Conservation (phyloP, 2,329 filamentous ascomycete genomes). For the Cladophialophora immunda region DNA sequence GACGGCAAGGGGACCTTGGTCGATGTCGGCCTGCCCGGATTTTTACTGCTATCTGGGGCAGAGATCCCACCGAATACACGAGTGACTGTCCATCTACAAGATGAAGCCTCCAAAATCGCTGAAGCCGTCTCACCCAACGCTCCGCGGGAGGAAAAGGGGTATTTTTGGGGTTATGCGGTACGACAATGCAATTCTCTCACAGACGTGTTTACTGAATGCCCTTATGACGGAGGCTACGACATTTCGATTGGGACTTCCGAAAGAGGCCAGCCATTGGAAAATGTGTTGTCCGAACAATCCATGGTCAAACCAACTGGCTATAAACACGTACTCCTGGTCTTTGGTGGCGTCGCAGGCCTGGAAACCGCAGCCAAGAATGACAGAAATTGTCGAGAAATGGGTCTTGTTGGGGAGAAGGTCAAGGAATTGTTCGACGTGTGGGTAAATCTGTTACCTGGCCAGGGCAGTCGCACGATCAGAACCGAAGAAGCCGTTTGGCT, state of each 20-base stretch:
- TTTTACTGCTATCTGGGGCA: constrained; percentile 63
- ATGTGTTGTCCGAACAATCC: constrained; percentile 51
- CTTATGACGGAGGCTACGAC: constrained; percentile 81
- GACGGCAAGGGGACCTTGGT: constrained; percentile 63
- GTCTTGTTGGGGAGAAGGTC: constrained; percentile 70
- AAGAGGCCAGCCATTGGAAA: constrained; percentile 65
- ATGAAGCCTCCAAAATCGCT: constrained; percentile 51
- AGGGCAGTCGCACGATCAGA: constrained; percentile 82
- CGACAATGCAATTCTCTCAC: constrained; percentile 73
- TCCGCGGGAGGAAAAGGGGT: constrained; percentile 78
- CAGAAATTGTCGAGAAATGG: constrained; percentile 65
- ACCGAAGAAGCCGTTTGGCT: constrained; percentile 86
- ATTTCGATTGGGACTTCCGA: constrained; percentile 85
- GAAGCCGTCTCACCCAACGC: constrained; percentile 72
- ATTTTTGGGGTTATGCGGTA: constrained; percentile 85
- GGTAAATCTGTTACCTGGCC: constrained; percentile 81
- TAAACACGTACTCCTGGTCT: constrained; percentile 78
- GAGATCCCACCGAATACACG: constrained; percentile 74
- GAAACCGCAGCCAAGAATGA: constrained; percentile 76
- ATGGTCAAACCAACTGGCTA: constrained; percentile 49
- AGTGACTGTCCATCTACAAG: constrained; percentile 69
- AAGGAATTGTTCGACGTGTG: constrained; percentile 82
- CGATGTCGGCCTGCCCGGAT: constrained; percentile 59
- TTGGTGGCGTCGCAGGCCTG: constrained; percentile 81
- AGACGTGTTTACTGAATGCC: constrained; percentile 77